Base-by-base conservation (phyloP, 2,329 filamentous ascomycete genomes). In the Trichothecium sympodiale region DNA sequence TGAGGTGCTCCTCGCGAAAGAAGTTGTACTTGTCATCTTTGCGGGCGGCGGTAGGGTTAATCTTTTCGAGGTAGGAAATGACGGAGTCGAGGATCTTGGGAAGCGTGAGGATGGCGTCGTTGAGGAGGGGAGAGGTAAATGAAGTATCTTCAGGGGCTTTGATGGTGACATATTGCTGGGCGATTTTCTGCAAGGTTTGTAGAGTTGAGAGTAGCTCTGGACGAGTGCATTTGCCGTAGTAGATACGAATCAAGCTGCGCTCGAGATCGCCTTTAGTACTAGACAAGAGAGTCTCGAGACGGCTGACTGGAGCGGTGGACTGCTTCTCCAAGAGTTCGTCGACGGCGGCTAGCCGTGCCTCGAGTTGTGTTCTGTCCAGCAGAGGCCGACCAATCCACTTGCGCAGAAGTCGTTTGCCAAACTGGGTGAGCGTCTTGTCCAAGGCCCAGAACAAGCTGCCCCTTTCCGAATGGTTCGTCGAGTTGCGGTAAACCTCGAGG, bases 391-490 rank as follows among this genome's bases (percentile, higher is more conserved):
- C 91, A 31, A 98, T 82, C 91, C 91, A 98, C 57, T 94, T 95
- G 9, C 89, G 76, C 31, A 98, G 68, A 31, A 96, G 66, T 8
- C 91, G 73, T 43, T 87, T 84, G 2, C 91, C 91, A 50, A 94
- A 93, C 10, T 83, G 78, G 1, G 91, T 98, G 44, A 81, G 74
- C 0, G 91, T 96, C 48, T 91, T 86, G 60, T 98, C 85, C 29
- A 98, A 69, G 0, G 87, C 85, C 91, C 91, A 98, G 57, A 96
- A 88, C 4, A 98, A 66, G 54, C 88, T 95, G 3, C 91, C 91
- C 48, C 82, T 88, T 39, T 82, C 76, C 0, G 76, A 73, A 48
- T 88, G 75, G 51, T 96, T 88, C 0, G 89, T 96, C 48, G 87
- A 78, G 46, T 98, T 98, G 41, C 88, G 83, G 53, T 95, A 98